Base-by-base conservation (phyloP, 306 rosid genomes). In the Trichosanthes truncata region DNA sequence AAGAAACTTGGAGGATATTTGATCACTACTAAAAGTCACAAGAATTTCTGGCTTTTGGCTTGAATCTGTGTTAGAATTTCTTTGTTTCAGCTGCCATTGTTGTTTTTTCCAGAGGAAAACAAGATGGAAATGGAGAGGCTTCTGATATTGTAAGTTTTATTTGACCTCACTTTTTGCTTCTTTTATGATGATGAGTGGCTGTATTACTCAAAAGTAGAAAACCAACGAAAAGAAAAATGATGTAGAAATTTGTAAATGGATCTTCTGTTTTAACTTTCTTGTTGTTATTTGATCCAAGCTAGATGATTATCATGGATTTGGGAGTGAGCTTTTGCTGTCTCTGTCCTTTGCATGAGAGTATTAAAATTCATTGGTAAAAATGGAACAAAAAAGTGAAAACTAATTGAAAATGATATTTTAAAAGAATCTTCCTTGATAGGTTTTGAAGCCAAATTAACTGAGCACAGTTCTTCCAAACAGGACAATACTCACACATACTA, bases 41-140 rank as follows among this genome's bases (percentile, higher is more conserved):
- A 93, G 77, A 88, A 90, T 0, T 95, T 93, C 77, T 93, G 97
- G 99, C 97, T 93, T 86, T 86, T 95, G 80, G 97, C 98, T 83
- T 92, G 80, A 77, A 41, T 13, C 38, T 46, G 52, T 72, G 59
- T 43, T 72, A 43, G 18, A 46, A 1, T 46, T 46, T 72, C 40
- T 72, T 17, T 45, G 25, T 14, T 46, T 14, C 77, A 72, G 77
- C 77, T 46, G 57, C 77, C 77, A 23, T 46, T 72, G 77, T 46
- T 73, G 41, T 26, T 73, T 15, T n/a, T 15, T 25, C 23, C 36
- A 15, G 59, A 48, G 53, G 57, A 26, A 73, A 26, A 71, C 76
- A 45, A 45, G 52, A 71, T 71, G 38, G 36, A 43, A 71, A 73
- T 48, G 13, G 59, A 14, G 59, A 45, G 17, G 46, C 31, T 35